phyloP scores from a whole-genome alignment of 495 filamentous ascomycete species.

The Astrothelium macrocarpum region DNA sequence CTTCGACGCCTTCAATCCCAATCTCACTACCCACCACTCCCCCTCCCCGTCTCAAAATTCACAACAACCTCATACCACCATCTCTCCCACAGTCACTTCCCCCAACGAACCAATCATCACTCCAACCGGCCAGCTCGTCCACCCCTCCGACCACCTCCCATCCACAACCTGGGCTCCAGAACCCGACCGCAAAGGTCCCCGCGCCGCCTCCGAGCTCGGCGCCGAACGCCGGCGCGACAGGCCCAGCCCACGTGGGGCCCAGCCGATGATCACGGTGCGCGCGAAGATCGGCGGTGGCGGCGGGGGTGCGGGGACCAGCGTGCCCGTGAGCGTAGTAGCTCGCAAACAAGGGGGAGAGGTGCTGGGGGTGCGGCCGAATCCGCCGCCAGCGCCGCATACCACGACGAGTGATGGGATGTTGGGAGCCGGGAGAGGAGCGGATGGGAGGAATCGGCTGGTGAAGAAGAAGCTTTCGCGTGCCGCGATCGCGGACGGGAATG shows the following conservation, averaged over 20 bases:
- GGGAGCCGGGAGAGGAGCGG: neutral
- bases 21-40: slow-evolving; percentile 9
- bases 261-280: slow-evolving; percentile 13
- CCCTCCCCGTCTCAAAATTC: slow-evolving; percentile 6
- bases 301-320: neutral
- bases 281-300: slow-evolving; percentile 9
- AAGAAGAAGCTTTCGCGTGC: neutral
- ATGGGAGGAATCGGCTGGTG: neutral
- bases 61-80: slow-evolving; percentile 10
- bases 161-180: slow-evolving; percentile 89
- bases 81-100: neutral
- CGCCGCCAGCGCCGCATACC: neutral
- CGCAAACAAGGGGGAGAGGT: neutral
- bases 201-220: neutral
- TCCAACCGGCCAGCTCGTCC: slow-evolving; percentile 75
- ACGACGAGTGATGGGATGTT: too few species aligned
- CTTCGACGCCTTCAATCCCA: slow-evolving; percentile 66
- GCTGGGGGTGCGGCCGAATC: neutral
- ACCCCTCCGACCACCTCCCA: slow-evolving; percentile 88
- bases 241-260: slow-evolving; percentile 12
- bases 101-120: slow-evolving; percentile 50
- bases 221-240: slow-evolving; percentile 25
- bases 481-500: too few species aligned
- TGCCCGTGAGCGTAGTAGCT: neutral
- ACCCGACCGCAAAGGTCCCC: slow-evolving; percentile 62